Evolutionary conservation across 73 alveolate genomes (phyloP).

Genomic region (Paramecium pentaurelia): DNA sequence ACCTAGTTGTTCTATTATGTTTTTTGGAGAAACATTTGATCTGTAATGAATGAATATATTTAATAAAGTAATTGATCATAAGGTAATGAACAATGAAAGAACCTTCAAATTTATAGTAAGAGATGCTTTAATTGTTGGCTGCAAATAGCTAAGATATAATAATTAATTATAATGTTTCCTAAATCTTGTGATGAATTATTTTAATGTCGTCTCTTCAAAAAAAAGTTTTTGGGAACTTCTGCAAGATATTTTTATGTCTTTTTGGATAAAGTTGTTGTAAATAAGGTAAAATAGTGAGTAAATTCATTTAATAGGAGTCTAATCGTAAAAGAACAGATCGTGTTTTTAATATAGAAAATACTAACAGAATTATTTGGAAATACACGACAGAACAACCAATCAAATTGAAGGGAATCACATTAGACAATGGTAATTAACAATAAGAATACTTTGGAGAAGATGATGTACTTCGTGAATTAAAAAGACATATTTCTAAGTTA

Average conservation of each 20-base stretch:
- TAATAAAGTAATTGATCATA: not conserved
- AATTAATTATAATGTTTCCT: constrained; percentile 23
- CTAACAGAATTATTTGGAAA: constrained; percentile 37
- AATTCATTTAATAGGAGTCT: not conserved
- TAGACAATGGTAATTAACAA: not conserved
- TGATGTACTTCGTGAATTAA: not conserved
- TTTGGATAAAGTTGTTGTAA: not conserved
- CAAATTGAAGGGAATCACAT: not conserved
- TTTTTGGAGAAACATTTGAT: not conserved
- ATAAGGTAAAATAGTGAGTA: not conserved
- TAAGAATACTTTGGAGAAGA: constrained; percentile 32
- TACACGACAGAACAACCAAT: not conserved
- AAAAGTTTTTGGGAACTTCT: constrained; percentile 6
- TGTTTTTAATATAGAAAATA: not conserved
- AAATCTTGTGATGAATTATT: constrained; percentile 41
- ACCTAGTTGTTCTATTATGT: not conserved
- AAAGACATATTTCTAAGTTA: not conserved
- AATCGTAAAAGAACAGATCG: constrained; percentile 2
- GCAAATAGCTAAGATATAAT: not conserved
- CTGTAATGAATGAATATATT: not conserved
- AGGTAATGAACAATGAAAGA: not conserved
- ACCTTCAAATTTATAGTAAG: not conserved
- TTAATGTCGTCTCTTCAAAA: not conserved
- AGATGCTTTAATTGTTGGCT: not conserved
- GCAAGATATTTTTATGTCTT: not conserved